Evolutionary conservation across 441 rosid species (phyloP).

Genomic region (Eruca vesicaria): DNA sequence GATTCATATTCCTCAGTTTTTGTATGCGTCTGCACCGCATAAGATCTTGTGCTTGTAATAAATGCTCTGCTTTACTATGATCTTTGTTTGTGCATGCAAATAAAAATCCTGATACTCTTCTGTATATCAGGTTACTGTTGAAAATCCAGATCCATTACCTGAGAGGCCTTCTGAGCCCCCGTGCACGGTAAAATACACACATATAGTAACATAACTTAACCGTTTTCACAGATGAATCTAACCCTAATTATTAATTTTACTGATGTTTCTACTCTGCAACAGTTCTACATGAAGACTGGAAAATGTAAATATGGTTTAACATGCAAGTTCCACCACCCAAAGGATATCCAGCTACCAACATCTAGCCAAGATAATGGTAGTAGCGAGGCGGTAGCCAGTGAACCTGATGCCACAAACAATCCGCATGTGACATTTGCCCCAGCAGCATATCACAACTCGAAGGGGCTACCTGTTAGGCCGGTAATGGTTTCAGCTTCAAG

Average conservation of each 20-base stretch:
- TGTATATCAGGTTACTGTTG: conserved; percentile 54
- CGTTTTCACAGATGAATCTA: conserved; percentile 2
- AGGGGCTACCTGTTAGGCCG: conserved; percentile 89
- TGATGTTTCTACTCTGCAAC: conserved; percentile 34
- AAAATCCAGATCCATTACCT: conserved; percentile 54
- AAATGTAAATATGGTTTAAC: conserved; percentile 87
- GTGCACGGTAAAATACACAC: conserved; percentile 68
- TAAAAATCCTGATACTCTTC: conserved; percentile 18
- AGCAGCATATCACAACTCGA: conserved; percentile 64
- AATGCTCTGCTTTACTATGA: not conserved
- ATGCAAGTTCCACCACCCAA: conserved; percentile 97
- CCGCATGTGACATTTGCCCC: conserved; percentile 46
- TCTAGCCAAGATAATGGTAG: conserved; percentile 45
- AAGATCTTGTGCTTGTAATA: conserved; percentile 1
- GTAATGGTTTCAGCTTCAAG: conserved; percentile 42
- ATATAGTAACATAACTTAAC: not conserved
- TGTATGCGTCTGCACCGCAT: not conserved
- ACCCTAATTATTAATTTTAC: conserved; percentile 19
- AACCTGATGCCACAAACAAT: conserved; percentile 31
- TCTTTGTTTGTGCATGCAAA: conserved; percentile 11
- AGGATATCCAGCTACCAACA: conserved; percentile 56
- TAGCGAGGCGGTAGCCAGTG: conserved; percentile 40
- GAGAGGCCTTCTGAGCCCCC: conserved; percentile 83
- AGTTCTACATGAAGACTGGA: conserved; percentile 95
- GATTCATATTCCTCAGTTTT: not conserved